Conservation (phyloP, 1,284 basidiomycete genomes). For the Fomitopsis palustris region DNA sequence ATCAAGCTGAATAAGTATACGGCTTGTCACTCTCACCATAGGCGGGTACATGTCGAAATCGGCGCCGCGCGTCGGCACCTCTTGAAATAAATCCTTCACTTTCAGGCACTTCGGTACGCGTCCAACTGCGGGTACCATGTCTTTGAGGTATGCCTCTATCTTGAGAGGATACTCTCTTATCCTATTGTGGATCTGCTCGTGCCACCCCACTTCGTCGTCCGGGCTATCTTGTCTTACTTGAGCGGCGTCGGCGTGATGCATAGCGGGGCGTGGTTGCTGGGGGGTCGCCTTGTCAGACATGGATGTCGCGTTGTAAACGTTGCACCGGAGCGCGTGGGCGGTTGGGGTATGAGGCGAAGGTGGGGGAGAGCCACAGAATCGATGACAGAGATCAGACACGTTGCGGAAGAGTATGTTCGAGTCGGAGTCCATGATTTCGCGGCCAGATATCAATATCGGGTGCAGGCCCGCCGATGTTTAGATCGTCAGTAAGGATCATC, state of each 20-base stretch:
- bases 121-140: not conserved
- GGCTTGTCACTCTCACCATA: too few relatives aligned
- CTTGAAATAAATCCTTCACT: not conserved
- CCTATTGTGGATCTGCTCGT: not conserved
- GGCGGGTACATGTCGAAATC: too few relatives aligned
- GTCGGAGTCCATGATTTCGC: too few relatives aligned
- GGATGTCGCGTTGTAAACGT: not conserved
- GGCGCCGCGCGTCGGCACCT: too few relatives aligned
- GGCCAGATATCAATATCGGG: too few relatives aligned
- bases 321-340: not conserved
- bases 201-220: not conserved
- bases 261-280: not conserved
- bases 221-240: not conserved
- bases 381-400: too few relatives aligned
- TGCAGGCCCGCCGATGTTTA: too few relatives aligned
- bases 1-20: too few relatives aligned
- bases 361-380: too few relatives aligned
- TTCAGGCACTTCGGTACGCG: not conserved
- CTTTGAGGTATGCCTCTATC: not conserved
- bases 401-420: too few relatives aligned
- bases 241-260: not conserved
- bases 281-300: not conserved
- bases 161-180: not conserved
- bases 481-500: too few relatives aligned
- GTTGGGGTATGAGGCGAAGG: too few relatives aligned